Conservation (phyloP, 345 rosid species). For the Eucalyptus camaldulensis region DNA sequence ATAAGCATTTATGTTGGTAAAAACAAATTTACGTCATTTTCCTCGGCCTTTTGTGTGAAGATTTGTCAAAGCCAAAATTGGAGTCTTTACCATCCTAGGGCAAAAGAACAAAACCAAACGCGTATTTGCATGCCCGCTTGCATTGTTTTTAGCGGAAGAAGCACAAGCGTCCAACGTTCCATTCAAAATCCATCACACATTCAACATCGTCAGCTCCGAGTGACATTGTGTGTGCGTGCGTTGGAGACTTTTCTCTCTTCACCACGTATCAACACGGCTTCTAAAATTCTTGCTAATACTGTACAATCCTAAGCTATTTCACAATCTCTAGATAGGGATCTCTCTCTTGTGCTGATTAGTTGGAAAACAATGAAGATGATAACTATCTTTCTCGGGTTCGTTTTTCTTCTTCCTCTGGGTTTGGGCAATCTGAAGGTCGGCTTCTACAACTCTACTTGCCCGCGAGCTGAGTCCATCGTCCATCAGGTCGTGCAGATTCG, state of each 20-base stretch:
- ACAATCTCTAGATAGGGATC: not conserved
- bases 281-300: not conserved
- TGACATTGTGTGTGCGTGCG: not conserved
- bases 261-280: not conserved
- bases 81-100: not conserved
- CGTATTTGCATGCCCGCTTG: not conserved
- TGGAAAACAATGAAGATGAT: not conserved
- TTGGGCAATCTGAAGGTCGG: conserved; percentile 34
- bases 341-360: not conserved
- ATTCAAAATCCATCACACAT: not conserved
- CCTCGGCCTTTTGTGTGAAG: not conserved
- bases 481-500: conserved; percentile 14
- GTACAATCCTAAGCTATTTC: not conserved
- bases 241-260: not conserved
- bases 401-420: conserved; percentile 2
- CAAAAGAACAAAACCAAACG: not conserved
- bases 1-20: not conserved
- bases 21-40: not conserved
- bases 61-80: not conserved
- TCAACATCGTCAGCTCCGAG: not conserved
- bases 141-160: not conserved
- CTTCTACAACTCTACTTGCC: conserved; percentile 47
- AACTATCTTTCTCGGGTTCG: not conserved
- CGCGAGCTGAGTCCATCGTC: conserved; percentile 48
- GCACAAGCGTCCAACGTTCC: not conserved